These are phyloP conservation scores for Dactylellina sp. DNA, from an alignment of 2,329 filamentous ascomycete species.

Conservation along the genomic window DNA sequence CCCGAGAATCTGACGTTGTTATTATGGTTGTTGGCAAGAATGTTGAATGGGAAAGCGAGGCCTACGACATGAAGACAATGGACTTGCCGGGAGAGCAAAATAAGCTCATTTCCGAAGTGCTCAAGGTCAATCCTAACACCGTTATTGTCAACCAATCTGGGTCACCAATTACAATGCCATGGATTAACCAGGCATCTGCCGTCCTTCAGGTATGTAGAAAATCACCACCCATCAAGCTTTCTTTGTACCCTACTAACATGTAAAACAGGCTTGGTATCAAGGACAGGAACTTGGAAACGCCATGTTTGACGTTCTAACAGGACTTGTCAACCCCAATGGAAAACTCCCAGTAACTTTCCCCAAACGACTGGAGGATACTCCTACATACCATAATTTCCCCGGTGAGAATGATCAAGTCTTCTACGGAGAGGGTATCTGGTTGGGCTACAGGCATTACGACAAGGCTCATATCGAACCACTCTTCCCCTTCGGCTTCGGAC, in stretches of 20 bases:
- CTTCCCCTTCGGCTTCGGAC: constrained; percentile 83
- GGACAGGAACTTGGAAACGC: constrained; percentile 88
- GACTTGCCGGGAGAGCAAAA: constrained; percentile 70
- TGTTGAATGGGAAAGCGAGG: constrained; percentile 62
- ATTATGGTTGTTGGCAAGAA: constrained; percentile 82
- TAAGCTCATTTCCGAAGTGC: constrained; percentile 73
- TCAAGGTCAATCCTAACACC: constrained; percentile 75
- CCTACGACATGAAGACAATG: constrained; percentile 69
- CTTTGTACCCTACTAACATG: constrained; percentile 32
- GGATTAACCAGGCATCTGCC: constrained; percentile 69
- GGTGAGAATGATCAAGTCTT: constrained; percentile 76
- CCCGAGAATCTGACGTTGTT: constrained; percentile 78
- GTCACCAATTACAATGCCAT: constrained; percentile 79
- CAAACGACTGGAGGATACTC: constrained; percentile 75
- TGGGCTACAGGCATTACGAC: constrained; percentile 85
- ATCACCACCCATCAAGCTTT: constrained; percentile 11
- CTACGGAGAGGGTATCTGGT: constrained; percentile 83
- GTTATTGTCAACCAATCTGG: constrained; percentile 82
- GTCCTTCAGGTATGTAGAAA: constrained; percentile 61
- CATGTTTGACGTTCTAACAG: constrained; percentile 81
- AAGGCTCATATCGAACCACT: constrained; percentile 73
- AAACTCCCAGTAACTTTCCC: constrained; percentile 82
- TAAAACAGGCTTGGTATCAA: constrained; percentile 80
- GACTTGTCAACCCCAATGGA: constrained; percentile 77
- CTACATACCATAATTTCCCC: constrained; percentile 77